A percentile compares a stretch with the other conserved stretches of the same genome.
phyloP scores from a whole-genome alignment of 2,329 filamentous ascomycete genomes.

The Pezicula carpinea region DNA sequence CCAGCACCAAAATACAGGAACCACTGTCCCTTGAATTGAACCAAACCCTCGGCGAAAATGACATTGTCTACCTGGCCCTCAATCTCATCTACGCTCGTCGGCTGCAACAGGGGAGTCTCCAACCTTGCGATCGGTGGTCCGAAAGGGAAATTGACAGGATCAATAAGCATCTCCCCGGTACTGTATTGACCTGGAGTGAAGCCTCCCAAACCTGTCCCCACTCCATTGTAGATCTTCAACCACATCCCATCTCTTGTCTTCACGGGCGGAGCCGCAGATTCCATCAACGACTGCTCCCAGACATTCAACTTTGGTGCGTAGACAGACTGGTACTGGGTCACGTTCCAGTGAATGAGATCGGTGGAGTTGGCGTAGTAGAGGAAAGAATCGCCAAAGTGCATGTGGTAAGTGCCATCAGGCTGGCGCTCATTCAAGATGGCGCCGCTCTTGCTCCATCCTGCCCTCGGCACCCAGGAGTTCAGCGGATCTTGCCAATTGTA shows the following conservation, averaged over 20 bases:
- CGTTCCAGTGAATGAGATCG: slow-evolving; percentile 30
- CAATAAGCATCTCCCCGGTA: slow-evolving; percentile 30
- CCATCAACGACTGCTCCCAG: slow-evolving; percentile 31
- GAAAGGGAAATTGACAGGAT: slow-evolving; percentile 21
- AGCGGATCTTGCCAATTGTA: slow-evolving; percentile 19
- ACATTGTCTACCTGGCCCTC: slow-evolving; percentile 29
- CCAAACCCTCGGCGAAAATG: slow-evolving; percentile 29
- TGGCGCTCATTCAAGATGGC: slow-evolving; percentile 27
- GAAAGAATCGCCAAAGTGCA: slow-evolving; percentile 30
- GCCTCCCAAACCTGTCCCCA: slow-evolving; percentile 23
- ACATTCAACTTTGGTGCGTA: slow-evolving; percentile 24
- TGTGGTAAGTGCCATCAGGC: slow-evolving; percentile 29
- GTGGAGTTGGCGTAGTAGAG: slow-evolving; percentile 27
- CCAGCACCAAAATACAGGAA: slow-evolving; percentile 28
- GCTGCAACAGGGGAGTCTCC: slow-evolving; percentile 26
- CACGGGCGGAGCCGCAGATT: slow-evolving; percentile 28
- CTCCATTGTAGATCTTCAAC: slow-evolving; percentile 28
- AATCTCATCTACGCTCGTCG: slow-evolving; percentile 23
- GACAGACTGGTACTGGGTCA: slow-evolving; percentile 9
- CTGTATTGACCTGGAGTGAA: slow-evolving; percentile 26
- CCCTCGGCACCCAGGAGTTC: slow-evolving; percentile 3
- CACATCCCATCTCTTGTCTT: slow-evolving; percentile 30
- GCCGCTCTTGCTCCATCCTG: slow-evolving; percentile 21
- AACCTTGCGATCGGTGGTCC: slow-evolving; percentile 26
- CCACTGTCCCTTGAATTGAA: slow-evolving; percentile 29